Base-by-base conservation (phyloP, 2,329 filamentous ascomycete genomes). In the Pseudogymnoascus sp. region DNA sequence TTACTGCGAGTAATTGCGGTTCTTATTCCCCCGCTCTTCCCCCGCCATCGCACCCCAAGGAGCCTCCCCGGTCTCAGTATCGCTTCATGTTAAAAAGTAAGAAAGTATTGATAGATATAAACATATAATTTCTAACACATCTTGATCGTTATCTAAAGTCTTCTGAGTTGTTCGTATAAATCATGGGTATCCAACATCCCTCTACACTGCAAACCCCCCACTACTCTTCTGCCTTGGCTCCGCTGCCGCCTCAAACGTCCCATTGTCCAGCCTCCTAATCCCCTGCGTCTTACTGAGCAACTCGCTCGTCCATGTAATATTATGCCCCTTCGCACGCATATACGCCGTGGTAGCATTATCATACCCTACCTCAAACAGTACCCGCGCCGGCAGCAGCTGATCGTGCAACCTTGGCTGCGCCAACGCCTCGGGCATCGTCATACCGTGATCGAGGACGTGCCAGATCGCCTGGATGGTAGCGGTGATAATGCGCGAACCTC, bases 401-500 rank as follows among this genome's bases (percentile, higher is more conserved):
- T 96, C 90, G 69, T 96, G 91, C 20, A 95, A 75, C 7, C 91
- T 78, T 0, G 88, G 88, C 67, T 81, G 73, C 0, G 77, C 78
- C 12, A 95, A 77, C 0, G 90, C 88, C 58, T 87, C 76, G 0
- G 75, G 72, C 4, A 86, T 78, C 0, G 79, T 82, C 73, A 86
- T 76, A 12, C 68, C 70, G 64, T 84, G 80, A 68, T 93, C 87
- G 2, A 96, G 75, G 5, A 90, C 79, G 68, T 90, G 82, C 75
- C 89, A 87, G 4, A 91, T 75, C 38, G 86, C 85, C 70, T 91
- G 89, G 6, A 90, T 79, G 0, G 88, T 92, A 2, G 88, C 76
- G 0, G 90, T 93, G 70, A 92, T 90, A 75, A 96, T 96, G 28
- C 89, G 82, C 18, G 85, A 89, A 2, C 91, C 91, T 32, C 91